Evolutionary conservation across 1,284 basidiomycete genomes (phyloP), one percentile per base, ranked within the genome.

Genomic region (Malassezia vespertilionis): DNA sequence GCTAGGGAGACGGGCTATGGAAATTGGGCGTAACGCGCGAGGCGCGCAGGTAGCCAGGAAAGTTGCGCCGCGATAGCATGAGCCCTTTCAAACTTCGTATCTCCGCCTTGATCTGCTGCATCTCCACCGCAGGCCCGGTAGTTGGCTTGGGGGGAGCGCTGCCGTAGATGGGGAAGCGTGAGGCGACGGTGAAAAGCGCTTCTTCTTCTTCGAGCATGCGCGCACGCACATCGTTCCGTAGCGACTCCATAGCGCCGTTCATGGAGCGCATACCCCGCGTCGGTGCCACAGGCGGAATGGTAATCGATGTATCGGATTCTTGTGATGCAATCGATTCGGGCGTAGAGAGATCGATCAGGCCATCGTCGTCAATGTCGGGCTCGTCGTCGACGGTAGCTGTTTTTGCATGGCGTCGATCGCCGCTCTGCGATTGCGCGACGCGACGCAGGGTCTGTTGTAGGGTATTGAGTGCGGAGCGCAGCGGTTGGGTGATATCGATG

Each of bases 61-160:
- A 63, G 33, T 63, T 63, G 33, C 61, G 51, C 48, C 54, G 33
- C 33, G 61, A 64, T 20, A 68, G 43, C 46, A 68, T 22, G n/a
- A 68, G 32, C 1, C 65, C 65, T 30, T 68, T 68, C 35, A 68
- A 38, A 26, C 57, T 65, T 15, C 65, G 46, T 24, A 68, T 66
- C 36, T 68, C 65, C 5, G 65, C 65, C 44, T 61, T 61, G 43
- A 68, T 56, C 56, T 66, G 64, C 12, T 28, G 26, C 37, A 51
- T 51, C 36, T 51, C 48, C 10, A 31, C 40, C 9, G 40, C 46
- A 15, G 37, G 37, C 9, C 35, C 43, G 14, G 38, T 32, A 8
- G 40, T 27, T n/a, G 40, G 10, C 7, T 33, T 21, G 18, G 8
- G 18, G 17, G 38, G 30, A 17, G 34, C 21, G 5, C 21, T 23